Evolutionary conservation across 225 moss, liverwort and hornwort species (phyloP), one percentile per base, ranked within the genome.

Genomic region (Sphagnum tenellum): DNA sequence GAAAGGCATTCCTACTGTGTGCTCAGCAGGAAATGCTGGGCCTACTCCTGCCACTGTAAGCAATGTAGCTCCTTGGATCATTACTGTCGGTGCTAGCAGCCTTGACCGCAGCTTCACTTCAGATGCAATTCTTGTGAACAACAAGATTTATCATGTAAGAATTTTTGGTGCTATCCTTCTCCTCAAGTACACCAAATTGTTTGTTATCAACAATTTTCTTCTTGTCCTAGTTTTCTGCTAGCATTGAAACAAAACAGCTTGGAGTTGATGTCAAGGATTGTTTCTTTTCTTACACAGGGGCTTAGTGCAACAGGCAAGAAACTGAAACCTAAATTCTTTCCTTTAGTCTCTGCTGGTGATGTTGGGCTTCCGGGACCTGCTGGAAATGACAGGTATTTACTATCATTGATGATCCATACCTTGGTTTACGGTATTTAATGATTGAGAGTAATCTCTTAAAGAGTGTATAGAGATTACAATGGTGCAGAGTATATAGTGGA

Each of bases 11-110:
- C 69, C 81, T 46, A 82, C 73, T 3, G 74, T 87, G 46, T 80
- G 76, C 11, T 85, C 90, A 0, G 89, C 94, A 8, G 94, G 91
- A 5, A 91, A 94, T 46, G 63, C 71, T 1, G 94, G 94, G 44
- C 94, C 94, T 1, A n/a, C 29, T 10, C 52, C 77, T 1, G 83
- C 75, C 3, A 70, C 83, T 1, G 89, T 91, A 44, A 73, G 73
- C 1, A 94, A 94, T 63, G 79, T 87, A 12, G 85, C 82, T 0
- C 94, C 94, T 1, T 94, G 94, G 94, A 77, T 91, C 3, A 44
- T 88, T 8, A 88, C 89, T 0, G 87, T 94, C 5, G 94, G 85
- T 3, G 91, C 91, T 50, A 80, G 66, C 59, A 82, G 73, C 48
- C 47, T 91, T 57, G 94, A 94, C 69, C 84, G 91, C 8, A 57